Conservation (phyloP, 2,329 filamentous ascomycete species). For the Orbilia blumenaviensis region DNA sequence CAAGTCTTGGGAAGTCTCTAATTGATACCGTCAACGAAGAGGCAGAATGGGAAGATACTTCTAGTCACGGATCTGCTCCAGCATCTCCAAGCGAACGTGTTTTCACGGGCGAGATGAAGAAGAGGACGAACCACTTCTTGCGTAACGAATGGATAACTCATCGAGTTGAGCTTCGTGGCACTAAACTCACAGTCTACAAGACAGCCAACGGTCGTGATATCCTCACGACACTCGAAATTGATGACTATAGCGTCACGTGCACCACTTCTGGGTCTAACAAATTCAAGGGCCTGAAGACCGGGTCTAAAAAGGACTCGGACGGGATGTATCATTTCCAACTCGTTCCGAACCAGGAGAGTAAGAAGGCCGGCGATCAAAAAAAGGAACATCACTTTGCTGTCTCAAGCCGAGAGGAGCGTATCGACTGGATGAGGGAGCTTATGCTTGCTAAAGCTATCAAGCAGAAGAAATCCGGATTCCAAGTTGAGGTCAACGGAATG, state of each 20-base stretch:
- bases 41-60: constrained; percentile 57
- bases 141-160: constrained; percentile 94
- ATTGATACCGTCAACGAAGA: constrained; percentile 58
- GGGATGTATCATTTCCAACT: constrained; percentile 86
- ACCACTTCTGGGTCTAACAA: constrained; percentile 79
- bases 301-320: constrained; percentile 68
- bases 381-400: constrained; percentile 89
- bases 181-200: constrained; percentile 76
- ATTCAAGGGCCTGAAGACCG: constrained; percentile 79
- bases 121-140: constrained; percentile 88
- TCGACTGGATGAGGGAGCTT: constrained; percentile 95
- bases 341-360: constrained; percentile 72
- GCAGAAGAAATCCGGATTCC: constrained; percentile 83
- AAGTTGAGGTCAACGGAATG: constrained; percentile 82
- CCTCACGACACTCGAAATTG: constrained; percentile 71
- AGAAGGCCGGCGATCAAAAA: constrained; percentile 64
- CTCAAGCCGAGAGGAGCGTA: constrained; percentile 83
- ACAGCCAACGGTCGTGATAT: constrained; percentile 60
- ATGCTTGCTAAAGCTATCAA: constrained; percentile 89
- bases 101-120: constrained; percentile 90
- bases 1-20: constrained; percentile 50
- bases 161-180: constrained; percentile 85
- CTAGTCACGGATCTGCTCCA: constrained; percentile 54
- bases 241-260: constrained; percentile 88
- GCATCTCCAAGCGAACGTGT: constrained; percentile 65